Conservation (phyloP, 2,329 filamentous ascomycete species). For the Alternaria brassicae region DNA sequence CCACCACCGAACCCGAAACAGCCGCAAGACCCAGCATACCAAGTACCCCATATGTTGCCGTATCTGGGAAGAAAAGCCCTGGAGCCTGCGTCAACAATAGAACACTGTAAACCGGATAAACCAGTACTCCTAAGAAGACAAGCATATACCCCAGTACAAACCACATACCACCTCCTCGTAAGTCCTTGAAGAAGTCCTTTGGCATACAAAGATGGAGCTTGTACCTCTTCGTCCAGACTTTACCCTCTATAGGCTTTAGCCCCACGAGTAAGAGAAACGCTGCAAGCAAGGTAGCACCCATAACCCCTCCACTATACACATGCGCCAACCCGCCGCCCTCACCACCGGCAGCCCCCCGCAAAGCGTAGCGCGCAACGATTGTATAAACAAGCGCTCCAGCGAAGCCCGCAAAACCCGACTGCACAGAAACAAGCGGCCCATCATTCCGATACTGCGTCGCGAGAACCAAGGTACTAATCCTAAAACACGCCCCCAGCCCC, state of each 20-base stretch:
- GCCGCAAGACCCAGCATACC: conserved; percentile 9
- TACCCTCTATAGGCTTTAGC: not conserved
- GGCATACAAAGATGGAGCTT: not conserved
- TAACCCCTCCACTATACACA: conserved; percentile 4
- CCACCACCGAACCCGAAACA: conserved; percentile 3
- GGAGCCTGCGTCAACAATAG: not conserved
- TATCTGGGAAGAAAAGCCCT: not conserved
- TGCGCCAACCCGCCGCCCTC: not conserved
- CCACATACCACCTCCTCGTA: not conserved
- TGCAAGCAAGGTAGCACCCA: conserved; percentile 6
- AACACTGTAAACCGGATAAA: not conserved
- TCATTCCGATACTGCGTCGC: conserved; percentile 33
- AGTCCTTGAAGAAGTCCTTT: not conserved
- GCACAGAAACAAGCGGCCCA: conserved; percentile 45
- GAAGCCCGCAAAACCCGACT: conserved; percentile 31
- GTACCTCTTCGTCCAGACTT: not conserved
- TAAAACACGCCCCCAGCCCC: conserved; percentile 24
- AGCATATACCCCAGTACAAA: not conserved
- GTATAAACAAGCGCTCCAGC: conserved; percentile 27
- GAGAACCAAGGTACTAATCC: conserved; percentile 20
- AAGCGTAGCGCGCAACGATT: not conserved
- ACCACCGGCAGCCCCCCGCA: not conserved
- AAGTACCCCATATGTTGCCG: conserved; percentile 4
- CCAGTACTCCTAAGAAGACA: not conserved
- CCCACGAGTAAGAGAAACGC: conserved; percentile 15